phyloP scores from a whole-genome alignment of 352 stramenopile species.

The Aphanomyces stellatus region DNA sequence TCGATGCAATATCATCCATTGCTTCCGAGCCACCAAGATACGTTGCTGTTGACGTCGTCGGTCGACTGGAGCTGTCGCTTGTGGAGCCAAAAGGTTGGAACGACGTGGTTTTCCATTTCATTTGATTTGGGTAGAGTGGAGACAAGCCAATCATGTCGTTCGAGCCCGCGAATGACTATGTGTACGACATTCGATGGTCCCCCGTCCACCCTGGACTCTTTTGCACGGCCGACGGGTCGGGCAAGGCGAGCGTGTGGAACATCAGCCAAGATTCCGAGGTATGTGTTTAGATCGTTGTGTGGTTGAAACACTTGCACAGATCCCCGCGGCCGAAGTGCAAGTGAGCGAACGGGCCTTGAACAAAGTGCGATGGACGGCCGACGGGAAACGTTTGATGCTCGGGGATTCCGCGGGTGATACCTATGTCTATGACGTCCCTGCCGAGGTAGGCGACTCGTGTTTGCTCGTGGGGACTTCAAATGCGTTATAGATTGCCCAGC shows the following conservation, averaged over 20 bases:
- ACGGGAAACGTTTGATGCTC: slow-evolving; percentile 71
- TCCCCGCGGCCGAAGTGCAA: slow-evolving; percentile 52
- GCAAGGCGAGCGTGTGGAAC: slow-evolving; percentile 74
- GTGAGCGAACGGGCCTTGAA: slow-evolving; percentile 68
- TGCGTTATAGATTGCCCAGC: slow-evolving; percentile 44
- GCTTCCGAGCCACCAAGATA: slow-evolving; percentile 58
- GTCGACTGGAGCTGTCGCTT: slow-evolving; percentile 83
- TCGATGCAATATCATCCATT: slow-evolving; percentile 80
- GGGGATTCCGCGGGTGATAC: slow-evolving; percentile 68
- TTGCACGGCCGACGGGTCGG: slow-evolving; percentile 68
- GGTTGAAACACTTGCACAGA: slow-evolving; percentile 10
- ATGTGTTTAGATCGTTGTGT: neutral
- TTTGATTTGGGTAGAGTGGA: slow-evolving; percentile 40
- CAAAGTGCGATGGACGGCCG: slow-evolving; percentile 72
- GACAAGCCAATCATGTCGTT: slow-evolving; percentile 67
- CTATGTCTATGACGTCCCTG: slow-evolving; percentile 69
- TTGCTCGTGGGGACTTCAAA: neutral
- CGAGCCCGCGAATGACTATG: slow-evolving; percentile 81
- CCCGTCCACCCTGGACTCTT: slow-evolving; percentile 70
- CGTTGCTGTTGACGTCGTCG: slow-evolving; percentile 69
- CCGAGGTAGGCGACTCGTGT: slow-evolving; percentile 39
- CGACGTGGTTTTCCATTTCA: neutral
- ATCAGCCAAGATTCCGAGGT: slow-evolving; percentile 73
- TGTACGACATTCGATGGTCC: slow-evolving; percentile 83
- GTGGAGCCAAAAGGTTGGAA: slow-evolving; percentile 43